Evolutionary conservation across 2,329 filamentous ascomycete species (phyloP).

Genomic region (Alternaria postmessia): DNA sequence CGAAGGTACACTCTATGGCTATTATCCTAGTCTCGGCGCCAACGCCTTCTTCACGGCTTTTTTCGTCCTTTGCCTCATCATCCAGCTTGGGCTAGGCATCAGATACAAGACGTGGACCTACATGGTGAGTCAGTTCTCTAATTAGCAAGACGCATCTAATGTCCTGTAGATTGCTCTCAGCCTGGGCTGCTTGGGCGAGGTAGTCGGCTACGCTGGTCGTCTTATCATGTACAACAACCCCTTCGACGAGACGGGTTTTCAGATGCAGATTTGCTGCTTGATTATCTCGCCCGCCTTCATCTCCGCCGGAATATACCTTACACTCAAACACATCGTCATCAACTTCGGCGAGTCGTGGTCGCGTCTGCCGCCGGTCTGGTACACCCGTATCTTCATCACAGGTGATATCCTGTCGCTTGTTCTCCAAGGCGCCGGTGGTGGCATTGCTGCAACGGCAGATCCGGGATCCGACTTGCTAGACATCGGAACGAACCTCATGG

Average conservation of each 20-base stretch:
- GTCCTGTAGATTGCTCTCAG: slow-evolving; percentile 52
- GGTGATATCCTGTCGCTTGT: slow-evolving; percentile 67
- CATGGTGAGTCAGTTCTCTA: slow-evolving; percentile 38
- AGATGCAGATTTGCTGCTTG: slow-evolving; percentile 64
- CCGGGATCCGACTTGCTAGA: slow-evolving; percentile 49
- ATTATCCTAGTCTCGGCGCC: slow-evolving; percentile 60
- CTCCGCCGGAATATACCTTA: slow-evolving; percentile 64
- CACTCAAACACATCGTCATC: slow-evolving; percentile 65
- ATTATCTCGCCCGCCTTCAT: slow-evolving; percentile 66
- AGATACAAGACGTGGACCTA: slow-evolving; percentile 65
- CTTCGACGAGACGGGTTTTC: slow-evolving; percentile 58
- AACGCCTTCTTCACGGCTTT: slow-evolving; percentile 63
- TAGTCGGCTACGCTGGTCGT: slow-evolving; percentile 65
- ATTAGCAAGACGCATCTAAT: slow-evolving; percentile 8
- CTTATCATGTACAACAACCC: slow-evolving; percentile 63
- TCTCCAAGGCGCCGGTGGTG: slow-evolving; percentile 66
- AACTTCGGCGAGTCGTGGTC: slow-evolving; percentile 57
- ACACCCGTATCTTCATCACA: slow-evolving; percentile 68
- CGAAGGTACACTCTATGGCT: slow-evolving; percentile 61
- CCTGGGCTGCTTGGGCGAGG: slow-evolving; percentile 60
- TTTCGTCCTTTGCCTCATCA: slow-evolving; percentile 59
- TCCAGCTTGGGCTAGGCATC: slow-evolving; percentile 60
- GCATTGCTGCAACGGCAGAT: slow-evolving; percentile 62
- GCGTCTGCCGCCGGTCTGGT: slow-evolving; percentile 49
- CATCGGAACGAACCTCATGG: slow-evolving; percentile 64